A percentile compares a stretch with the other conserved stretches of the same genome.
These are phyloP conservation scores for Ministeria vibrans DNA, from an alignment of 78 protist species.

Conservation along the genomic window DNA sequence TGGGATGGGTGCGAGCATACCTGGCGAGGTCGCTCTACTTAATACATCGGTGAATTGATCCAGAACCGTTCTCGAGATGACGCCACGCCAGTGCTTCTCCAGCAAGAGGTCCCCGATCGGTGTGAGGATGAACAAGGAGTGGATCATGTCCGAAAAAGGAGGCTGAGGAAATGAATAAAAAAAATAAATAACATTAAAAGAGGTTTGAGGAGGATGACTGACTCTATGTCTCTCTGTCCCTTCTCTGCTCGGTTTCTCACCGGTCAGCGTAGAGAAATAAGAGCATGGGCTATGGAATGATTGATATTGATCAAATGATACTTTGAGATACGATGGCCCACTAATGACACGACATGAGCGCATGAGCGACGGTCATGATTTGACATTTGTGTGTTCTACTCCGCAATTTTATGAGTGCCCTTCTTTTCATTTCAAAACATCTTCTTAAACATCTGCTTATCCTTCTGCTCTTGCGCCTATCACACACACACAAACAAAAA, in stretches of 20 bases:
- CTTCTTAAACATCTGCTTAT: no score
- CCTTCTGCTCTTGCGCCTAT: no score
- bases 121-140: neutral
- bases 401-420: no score
- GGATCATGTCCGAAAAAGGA: neutral
- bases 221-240: neutral
- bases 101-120: constrained; percentile 56
- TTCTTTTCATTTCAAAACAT: no score
- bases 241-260: neutral
- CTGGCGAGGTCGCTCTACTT: neutral
- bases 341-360: no score
- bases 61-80: constrained; percentile 34
- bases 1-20: no score
- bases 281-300: neutral
- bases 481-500: no score
- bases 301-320: neutral
- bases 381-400: no score
- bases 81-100: constrained; percentile 70
- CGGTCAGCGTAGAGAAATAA: no score
- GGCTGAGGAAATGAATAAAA: neutral
- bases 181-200: neutral
- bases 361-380: no score
- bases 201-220: neutral
- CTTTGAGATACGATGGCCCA: neutral
- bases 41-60: constrained; percentile 40